phyloP scores from a whole-genome alignment of 176 grass and related monocot species.

The Hordeum vulgare region MorexV3_pseudomolecules_assembly NC_058522.1:479561325-479561824 shows the following conservation, averaged over 20 bases:
- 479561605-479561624: background rate
- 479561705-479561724: background rate
- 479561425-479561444: background rate
- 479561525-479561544: constrained; percentile 28
- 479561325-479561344: constrained; percentile 27
- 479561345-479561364: constrained; percentile 38
- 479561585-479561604: constrained; percentile 36
- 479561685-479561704: constrained; percentile 15
- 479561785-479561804: background rate
- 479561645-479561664: constrained; percentile 27
- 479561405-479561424: constrained; percentile 20
- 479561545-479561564: constrained; percentile 27
- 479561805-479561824: constrained; percentile 34
- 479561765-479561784: background rate
- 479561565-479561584: constrained; percentile 1
- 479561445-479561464: background rate
- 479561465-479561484: no score
- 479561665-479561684: constrained; percentile 27
- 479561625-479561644: constrained; percentile 26
- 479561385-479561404: background rate
- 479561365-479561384: constrained; percentile 43
- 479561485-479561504: background rate
- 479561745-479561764: background rate
- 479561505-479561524: constrained; percentile 1
- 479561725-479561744: background rate